A percentile compares a stretch with the other conserved stretches of the same genome.
phyloP scores from a whole-genome alignment of 176 grass and related monocot genomes.

The Triticum turgidum region DNA sequence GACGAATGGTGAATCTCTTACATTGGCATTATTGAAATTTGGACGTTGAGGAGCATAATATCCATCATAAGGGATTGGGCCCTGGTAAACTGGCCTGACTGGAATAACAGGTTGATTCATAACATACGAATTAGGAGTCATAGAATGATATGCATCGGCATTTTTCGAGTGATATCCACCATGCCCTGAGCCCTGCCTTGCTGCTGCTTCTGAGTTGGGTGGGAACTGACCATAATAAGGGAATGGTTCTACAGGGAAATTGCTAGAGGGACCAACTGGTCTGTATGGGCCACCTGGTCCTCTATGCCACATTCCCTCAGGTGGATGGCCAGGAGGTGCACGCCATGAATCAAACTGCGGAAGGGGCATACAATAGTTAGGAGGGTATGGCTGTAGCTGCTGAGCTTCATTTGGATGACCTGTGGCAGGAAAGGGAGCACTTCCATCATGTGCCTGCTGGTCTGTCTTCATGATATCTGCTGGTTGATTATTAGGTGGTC shows the following conservation, averaged over 20 bases:
- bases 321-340: conserved; percentile 52
- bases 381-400: conserved; percentile 45
- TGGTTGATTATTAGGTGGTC: conserved; percentile 34
- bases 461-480: conserved; percentile 61
- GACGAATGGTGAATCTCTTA: conserved; percentile 47
- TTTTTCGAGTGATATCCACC: conserved; percentile 57
- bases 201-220: conserved; percentile 54
- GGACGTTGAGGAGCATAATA: conserved; percentile 63
- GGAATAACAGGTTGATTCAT: conserved; percentile 72
- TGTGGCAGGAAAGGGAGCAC: conserved; percentile 26
- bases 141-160: conserved; percentile 55
- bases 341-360: conserved; percentile 79
- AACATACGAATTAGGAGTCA: conserved; percentile 63
- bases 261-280: conserved; percentile 45
- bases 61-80: conserved; percentile 64
- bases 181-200: conserved; percentile 42
- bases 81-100: conserved; percentile 62
- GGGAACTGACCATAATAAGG: conserved; percentile 67
- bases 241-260: conserved; percentile 69
- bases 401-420: conserved; percentile 43
- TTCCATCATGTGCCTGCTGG: conserved; percentile 38
- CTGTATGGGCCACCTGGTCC: conserved; percentile 61
- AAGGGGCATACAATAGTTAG: conserved; percentile 43
- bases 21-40: conserved; percentile 51
- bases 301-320: conserved; percentile 81